Percentiles rank a stretch among this genome's conserved stretches.
Conservation (phyloP, 768 basidiomycete genomes). For the Pisolithus orientalis region DNA sequence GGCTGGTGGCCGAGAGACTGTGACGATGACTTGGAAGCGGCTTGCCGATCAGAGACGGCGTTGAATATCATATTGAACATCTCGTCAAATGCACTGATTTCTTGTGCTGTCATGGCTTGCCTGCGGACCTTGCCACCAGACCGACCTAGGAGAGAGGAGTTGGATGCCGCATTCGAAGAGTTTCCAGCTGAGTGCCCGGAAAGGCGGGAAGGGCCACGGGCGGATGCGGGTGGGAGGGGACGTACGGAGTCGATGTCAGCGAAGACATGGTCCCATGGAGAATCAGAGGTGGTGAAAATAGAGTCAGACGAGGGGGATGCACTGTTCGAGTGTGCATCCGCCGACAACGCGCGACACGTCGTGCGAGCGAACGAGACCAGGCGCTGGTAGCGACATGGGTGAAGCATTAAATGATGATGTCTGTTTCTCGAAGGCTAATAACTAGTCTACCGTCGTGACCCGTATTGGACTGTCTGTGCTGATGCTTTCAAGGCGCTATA, state of each 20-base stretch:
- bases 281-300: conserved; percentile 29
- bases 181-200: conserved; percentile 4
- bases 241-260: conserved; percentile 33
- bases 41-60: conserved; percentile 34
- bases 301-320: conserved; percentile 12
- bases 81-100: conserved; percentile 60
- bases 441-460: not conserved
- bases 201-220: conserved; percentile 11
- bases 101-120: conserved; percentile 63
- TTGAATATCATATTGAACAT: conserved; percentile 72
- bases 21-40: conserved; percentile 5
- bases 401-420: conserved; percentile 12
- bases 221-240: conserved; percentile 17
- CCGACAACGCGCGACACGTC: conserved; percentile 1
- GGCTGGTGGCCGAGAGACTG: conserved; percentile 1
- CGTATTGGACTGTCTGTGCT: not conserved
- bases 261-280: conserved; percentile 53
- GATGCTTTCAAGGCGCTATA: conserved; percentile 42
- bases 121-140: conserved; percentile 26
- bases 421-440: too few species aligned
- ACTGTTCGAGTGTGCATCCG: not conserved
- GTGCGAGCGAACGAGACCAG: conserved; percentile 1
- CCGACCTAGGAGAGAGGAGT: conserved; percentile 6
- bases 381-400: conserved; percentile 7
- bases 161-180: not conserved